These are phyloP conservation scores for Phytophthora pluvialis DNA, from an alignment of 352 stramenopile genomes.

Conservation along the genomic window DNA sequence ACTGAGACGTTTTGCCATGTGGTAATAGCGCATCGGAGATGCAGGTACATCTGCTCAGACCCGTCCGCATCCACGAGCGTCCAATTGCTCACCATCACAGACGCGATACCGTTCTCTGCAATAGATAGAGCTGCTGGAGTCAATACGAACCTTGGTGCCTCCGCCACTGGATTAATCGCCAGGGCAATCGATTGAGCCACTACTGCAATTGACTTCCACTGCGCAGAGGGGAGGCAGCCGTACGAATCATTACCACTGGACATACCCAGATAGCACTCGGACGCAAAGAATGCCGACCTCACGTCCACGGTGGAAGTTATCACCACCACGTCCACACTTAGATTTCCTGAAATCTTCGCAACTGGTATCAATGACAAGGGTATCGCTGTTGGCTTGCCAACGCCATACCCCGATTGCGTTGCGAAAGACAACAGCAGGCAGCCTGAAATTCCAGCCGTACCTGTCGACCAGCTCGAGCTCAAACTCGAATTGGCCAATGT, in stretches of 20 bases:
- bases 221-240: conserved; percentile 10
- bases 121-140: background rate
- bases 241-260: conserved; percentile 2
- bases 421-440: conserved; percentile 10
- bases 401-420: background rate
- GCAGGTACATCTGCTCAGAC: conserved; percentile 28
- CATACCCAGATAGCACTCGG: conserved; percentile 18
- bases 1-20: conserved; percentile 13
- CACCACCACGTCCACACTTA: conserved; percentile 24
- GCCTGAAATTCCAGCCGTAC: no score
- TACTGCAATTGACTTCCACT: conserved; percentile 20
- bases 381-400: background rate
- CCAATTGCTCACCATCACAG: conserved; percentile 19
- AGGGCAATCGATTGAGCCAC: conserved; percentile 7
- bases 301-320: conserved; percentile 21
- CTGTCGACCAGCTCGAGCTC: background rate
- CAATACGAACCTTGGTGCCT: conserved; percentile 12
- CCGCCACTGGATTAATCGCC: conserved; percentile 19
- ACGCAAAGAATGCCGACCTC: conserved; percentile 16
- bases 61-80: conserved; percentile 23
- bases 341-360: conserved; percentile 18
- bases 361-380: conserved; percentile 11
- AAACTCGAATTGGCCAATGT: background rate
- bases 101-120: conserved; percentile 7
- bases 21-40: conserved; percentile 11